Evolutionary conservation across 345 rosid species (phyloP).

Genomic region (Camelina neglecta): DNA sequence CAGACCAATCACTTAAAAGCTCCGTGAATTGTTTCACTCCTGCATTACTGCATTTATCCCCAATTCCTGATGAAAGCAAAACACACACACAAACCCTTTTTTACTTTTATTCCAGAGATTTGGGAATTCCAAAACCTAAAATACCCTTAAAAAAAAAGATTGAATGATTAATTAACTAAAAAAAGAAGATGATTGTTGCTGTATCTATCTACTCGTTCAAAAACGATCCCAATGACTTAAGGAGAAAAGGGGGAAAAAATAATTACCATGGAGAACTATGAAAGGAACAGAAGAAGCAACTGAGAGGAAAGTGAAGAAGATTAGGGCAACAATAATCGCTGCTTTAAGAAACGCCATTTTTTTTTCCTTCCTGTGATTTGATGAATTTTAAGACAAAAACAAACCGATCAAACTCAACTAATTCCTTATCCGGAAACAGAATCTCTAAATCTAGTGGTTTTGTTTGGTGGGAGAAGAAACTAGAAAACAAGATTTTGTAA

Average conservation of each 20-base stretch:
- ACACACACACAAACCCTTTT: background rate
- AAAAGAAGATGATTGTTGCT: background rate
- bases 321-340: conserved; percentile 24
- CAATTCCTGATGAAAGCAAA: conserved; percentile 55
- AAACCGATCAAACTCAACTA: background rate
- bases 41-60: conserved; percentile 65
- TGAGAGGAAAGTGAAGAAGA: conserved; percentile 37
- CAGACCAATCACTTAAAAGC: conserved; percentile 76
- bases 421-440: background rate
- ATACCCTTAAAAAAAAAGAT: background rate
- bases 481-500: background rate
- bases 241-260: background rate
- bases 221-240: background rate
- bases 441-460: background rate
- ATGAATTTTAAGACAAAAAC: background rate
- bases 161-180: background rate
- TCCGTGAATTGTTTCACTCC: conserved; percentile 68
- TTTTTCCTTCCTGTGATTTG: conserved; percentile 11
- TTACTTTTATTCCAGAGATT: conserved; percentile 12
- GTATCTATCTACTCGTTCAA: background rate
- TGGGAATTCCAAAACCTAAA: conserved; percentile 17
- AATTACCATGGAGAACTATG: conserved; percentile 74
- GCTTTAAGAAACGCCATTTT: conserved; percentile 28
- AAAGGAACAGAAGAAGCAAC: conserved; percentile 62
- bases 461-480: background rate